Base-by-base conservation (phyloP, 1,284 basidiomycete genomes). In the Psilocybe mexicana region DNA sequence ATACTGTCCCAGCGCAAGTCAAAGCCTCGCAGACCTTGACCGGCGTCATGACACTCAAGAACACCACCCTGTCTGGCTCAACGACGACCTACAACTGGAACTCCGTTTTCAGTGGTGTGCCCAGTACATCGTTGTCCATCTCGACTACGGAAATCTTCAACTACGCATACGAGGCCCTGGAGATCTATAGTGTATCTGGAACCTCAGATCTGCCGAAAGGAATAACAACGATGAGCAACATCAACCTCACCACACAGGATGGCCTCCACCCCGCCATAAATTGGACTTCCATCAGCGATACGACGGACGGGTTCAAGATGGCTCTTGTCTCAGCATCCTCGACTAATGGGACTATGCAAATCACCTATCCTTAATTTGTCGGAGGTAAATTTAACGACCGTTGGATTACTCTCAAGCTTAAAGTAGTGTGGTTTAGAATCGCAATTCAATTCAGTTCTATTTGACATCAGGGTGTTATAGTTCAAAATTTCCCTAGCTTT, bases 91-190 rank as follows among this genome's bases (percentile, higher is more conserved):
- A 58, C 45, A 44, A 54, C 25, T 62, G 56, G 52, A 53, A 55
- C 14, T 54, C 61, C 3, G 12, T 46, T 2, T 62, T 62, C 42
- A 55, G 18, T n/a, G 43, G 53, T 23, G 40, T 48, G 23, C 55
- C 58, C 7, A 52, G 54, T 30, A 54, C 58, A 7, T 50, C 55
- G 2, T 40, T 62, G 5, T 43, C 55, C 12, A 55, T 62, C 24
- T 54, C 58, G 6, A 60, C 58, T 6, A 56, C 45, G 14, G 57
- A 62, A 36, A 33, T 55, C 6, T 56, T 62, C 43, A 57, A 60
- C 40, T 58, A 58, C 23, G 58, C 55, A 4, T 60, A 58, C 28
- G 61, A 62, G 43, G 61, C 61, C 3, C 28, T 62, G 55, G 61
- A 62, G 28, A 62, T 62, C 5, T 62, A 62, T 38, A 54, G 48